Percentiles rank a stretch among this genome's conserved stretches.
Evolutionary conservation across 192 early-diverging fungal genomes (phyloP).

Genomic region (Gaertneriomyces sp.): DNA sequence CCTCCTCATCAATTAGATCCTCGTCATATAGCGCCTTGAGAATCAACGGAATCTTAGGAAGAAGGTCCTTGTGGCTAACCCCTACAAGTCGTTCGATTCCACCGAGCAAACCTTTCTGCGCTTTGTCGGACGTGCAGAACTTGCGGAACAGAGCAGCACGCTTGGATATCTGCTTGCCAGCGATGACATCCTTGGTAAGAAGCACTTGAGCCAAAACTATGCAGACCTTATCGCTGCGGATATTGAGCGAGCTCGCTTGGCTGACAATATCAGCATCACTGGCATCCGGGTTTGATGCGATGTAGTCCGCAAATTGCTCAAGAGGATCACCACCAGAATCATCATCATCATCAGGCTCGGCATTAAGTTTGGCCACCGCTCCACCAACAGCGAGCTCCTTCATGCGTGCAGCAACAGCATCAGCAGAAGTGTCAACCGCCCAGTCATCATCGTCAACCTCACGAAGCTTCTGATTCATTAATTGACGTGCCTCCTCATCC

Average conservation of each 20-base stretch:
- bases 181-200: constrained; percentile 52
- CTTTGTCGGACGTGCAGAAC: constrained; percentile 79
- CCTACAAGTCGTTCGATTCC: constrained; percentile 84
- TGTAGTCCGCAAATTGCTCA: constrained; percentile 73
- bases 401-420: constrained; percentile 72
- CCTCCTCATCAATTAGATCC: constrained; percentile 90
- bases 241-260: constrained; percentile 71
- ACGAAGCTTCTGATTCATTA: constrained; percentile 42
- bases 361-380: constrained; percentile 44
- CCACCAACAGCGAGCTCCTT: constrained; percentile 58
- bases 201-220: constrained; percentile 80
- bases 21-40: constrained; percentile 87
- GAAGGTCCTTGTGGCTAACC: constrained; percentile 47
- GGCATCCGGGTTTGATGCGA: constrained; percentile 57
- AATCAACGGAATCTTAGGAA: constrained; percentile 58
- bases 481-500: constrained; percentile 63
- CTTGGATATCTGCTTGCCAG: constrained; percentile 68
- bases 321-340: constrained; percentile 62
- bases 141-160: constrained; percentile 64
- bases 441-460: constrained; percentile 76
- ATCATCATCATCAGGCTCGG: constrained; percentile 59
- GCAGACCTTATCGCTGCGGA: constrained; percentile 77
- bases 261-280: constrained; percentile 58
- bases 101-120: constrained; percentile 83
- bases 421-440: constrained; percentile 70